Conservation (phyloP, 1,139 yeast species). For the Hansenula lynferdii region DNA sequence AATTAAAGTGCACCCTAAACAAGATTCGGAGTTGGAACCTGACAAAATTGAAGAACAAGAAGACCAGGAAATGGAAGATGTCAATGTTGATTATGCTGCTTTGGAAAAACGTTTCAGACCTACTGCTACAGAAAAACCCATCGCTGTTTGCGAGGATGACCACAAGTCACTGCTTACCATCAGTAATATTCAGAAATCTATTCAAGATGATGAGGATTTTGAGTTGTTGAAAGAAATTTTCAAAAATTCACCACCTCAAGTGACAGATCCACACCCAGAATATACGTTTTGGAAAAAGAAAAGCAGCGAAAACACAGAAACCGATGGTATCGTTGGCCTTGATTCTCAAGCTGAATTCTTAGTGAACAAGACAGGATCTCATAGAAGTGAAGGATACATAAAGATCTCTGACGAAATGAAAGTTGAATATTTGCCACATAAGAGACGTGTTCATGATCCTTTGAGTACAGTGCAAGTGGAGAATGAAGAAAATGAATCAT, state of each 20-base stretch:
- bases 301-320: slow-evolving; percentile 22
- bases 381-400: slow-evolving; percentile 69
- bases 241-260: slow-evolving; percentile 24
- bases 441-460: slow-evolving; percentile 42
- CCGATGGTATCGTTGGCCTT: slow-evolving; percentile 4
- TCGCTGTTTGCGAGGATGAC: slow-evolving; percentile 46
- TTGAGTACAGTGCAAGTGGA: slow-evolving; percentile 40
- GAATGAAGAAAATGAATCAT: slow-evolving; percentile 39
- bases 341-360: slow-evolving; percentile 26
- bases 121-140: slow-evolving; percentile 33
- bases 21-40: too few species aligned
- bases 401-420: slow-evolving; percentile 74
- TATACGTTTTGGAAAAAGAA: slow-evolving; percentile 70
- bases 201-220: slow-evolving; percentile 77
- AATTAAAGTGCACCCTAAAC: too few species aligned
- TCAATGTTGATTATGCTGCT: slow-evolving; percentile 14
- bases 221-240: slow-evolving; percentile 44
- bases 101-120: slow-evolving; percentile 42
- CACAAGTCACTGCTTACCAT: slow-evolving; percentile 37
- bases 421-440: slow-evolving; percentile 74
- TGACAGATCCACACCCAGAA: slow-evolving; percentile 36
- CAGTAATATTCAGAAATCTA: slow-evolving; percentile 43
- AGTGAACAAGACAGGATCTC: slow-evolving; percentile 53
- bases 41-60: slow-evolving; percentile 8
- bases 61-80: slow-evolving; percentile 6